These are phyloP conservation scores for Penicillium daleae DNA, from an alignment of 495 filamentous ascomycete genomes.

Conservation along the genomic window DNA sequence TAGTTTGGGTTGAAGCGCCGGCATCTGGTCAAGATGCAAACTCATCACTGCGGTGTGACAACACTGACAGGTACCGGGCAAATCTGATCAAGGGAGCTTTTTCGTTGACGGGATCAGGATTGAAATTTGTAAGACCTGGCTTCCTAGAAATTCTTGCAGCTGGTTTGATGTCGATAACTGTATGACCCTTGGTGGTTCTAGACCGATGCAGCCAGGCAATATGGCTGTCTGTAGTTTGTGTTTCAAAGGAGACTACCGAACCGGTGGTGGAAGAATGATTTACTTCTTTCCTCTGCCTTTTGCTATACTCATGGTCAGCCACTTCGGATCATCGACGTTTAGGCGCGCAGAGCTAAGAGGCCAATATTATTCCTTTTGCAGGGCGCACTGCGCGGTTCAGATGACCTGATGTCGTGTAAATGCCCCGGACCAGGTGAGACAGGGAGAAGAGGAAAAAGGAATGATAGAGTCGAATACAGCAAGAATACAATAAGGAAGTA, in stretches of 20 bases:
- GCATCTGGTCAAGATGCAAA: constrained; percentile 27
- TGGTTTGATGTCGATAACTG: constrained; percentile 1
- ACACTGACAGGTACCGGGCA: constrained; percentile 27
- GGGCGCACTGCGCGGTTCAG: constrained; percentile 22
- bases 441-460: constrained; percentile 3
- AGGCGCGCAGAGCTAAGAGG: constrained; percentile 22
- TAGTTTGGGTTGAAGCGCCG: constrained; percentile 22
- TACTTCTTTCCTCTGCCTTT: neutral
- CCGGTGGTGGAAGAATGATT: neutral
- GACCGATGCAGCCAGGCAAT: neutral
- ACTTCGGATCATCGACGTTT: constrained; percentile 15
- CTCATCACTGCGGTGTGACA: constrained; percentile 29
- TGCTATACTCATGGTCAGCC: neutral
- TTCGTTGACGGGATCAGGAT: constrained; percentile 19
- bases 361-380: neutral
- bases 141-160: neutral
- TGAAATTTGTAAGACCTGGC: constrained; percentile 26
- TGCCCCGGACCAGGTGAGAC: constrained; percentile 23
- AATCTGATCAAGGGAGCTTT: constrained; percentile 24
- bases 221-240: constrained; percentile 9
- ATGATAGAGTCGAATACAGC: neutral
- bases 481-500: neutral
- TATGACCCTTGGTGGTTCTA: constrained; percentile 10
- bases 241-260: constrained; percentile 14
- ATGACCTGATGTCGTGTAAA: constrained; percentile 31